Evolutionary conservation across 108 stramenopile species (phyloP), one percentile per base, ranked within the genome.

Genomic region (Stephanodiscus triporus): DNA sequence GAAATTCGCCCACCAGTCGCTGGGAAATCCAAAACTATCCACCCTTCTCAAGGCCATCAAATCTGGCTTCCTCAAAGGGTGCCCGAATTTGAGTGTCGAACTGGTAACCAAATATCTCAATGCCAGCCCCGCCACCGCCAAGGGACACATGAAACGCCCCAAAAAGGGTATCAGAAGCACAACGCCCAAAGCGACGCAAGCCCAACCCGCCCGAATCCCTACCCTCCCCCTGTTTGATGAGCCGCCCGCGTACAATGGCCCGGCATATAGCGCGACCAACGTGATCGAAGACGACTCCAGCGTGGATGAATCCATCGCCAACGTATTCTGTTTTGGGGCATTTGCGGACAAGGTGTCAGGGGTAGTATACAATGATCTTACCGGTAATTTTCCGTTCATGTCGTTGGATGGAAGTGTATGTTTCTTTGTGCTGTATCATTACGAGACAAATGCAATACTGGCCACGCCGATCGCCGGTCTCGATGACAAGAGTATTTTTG

Each of bases 401-500:
- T 81, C 80, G 6, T 22, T 37, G 4, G 34, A 61, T n/a, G 76
- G 76, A 50, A 66, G 75, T 26, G 30, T 72, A 23, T 78, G 82
- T 43, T 16, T 78, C 16, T 66, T 85, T 19, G 59, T 88, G 9
- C 8, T 82, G n/a, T 84, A 85, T 56, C 73, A 76, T 24, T 83
- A 82, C 54, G 84, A 77, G 24, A 54, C 63, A 59, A 81, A 81
- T 47, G 45, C 53, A 50, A 87, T 87, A 60, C 49, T 68, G 19
- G 71, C 60, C 16, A 27, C 22, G 20, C 77, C 80, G 3, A 49
- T 49, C 6, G 48, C 48, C 2, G 6, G 6, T 16, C 2, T 49
- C 3, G 48, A 49, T 6, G 48, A 49, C 6, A 2, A 3, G 2
- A 24, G 23, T 20, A 53, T 53, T 24, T 24, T 20, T 20, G 19